Evolutionary conservation across 805 yeast species (phyloP).

Genomic region (Candida tammaniensis): DNA sequence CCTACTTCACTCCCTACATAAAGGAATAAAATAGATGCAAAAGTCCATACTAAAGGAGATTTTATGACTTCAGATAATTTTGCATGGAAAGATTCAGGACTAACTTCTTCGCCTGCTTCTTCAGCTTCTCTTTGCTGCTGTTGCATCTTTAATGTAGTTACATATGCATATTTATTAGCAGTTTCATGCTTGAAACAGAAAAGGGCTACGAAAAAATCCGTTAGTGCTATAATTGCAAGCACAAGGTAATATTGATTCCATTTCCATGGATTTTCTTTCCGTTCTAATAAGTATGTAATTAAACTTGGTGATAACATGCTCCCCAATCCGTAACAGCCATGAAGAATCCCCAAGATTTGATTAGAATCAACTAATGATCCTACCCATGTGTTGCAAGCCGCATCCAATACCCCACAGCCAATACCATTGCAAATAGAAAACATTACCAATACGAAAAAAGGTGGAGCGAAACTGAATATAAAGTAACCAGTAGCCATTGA

Average conservation of each 20-base stretch:
- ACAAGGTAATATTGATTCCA: slow-evolving; percentile 49
- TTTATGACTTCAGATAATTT: slow-evolving; percentile 29
- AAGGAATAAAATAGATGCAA: slow-evolving; percentile 41
- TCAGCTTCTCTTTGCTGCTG: slow-evolving; percentile 4
- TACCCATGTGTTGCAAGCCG: slow-evolving; percentile 53
- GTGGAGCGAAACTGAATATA: slow-evolving; percentile 39
- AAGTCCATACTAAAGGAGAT: slow-evolving; percentile 37
- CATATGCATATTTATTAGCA: slow-evolving; percentile 40
- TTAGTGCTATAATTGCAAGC: slow-evolving; percentile 24
- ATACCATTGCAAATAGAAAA: slow-evolving; percentile 47
- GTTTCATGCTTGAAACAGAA: slow-evolving; percentile 42
- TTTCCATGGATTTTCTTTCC: slow-evolving; percentile 35
- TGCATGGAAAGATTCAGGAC: slow-evolving; percentile 2
- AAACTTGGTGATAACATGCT: slow-evolving; percentile 50
- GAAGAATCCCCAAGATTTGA: slow-evolving; percentile 50
- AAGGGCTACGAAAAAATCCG: slow-evolving; percentile 20
- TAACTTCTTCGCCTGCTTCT: background rate
- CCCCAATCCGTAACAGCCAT: slow-evolving; percentile 53
- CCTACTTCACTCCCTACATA: slow-evolving; percentile 54
- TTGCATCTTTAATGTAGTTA: slow-evolving; percentile 7
- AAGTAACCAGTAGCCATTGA: slow-evolving; percentile 38
- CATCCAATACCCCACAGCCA: slow-evolving; percentile 57
- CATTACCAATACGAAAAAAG: slow-evolving; percentile 37
- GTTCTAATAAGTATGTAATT: slow-evolving; percentile 38
- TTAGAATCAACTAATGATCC: slow-evolving; percentile 46